Evolutionary conservation across 2,329 filamentous ascomycete genomes (phyloP), one percentile per base, ranked within the genome.

Genomic region (Claviceps africana): DNA sequence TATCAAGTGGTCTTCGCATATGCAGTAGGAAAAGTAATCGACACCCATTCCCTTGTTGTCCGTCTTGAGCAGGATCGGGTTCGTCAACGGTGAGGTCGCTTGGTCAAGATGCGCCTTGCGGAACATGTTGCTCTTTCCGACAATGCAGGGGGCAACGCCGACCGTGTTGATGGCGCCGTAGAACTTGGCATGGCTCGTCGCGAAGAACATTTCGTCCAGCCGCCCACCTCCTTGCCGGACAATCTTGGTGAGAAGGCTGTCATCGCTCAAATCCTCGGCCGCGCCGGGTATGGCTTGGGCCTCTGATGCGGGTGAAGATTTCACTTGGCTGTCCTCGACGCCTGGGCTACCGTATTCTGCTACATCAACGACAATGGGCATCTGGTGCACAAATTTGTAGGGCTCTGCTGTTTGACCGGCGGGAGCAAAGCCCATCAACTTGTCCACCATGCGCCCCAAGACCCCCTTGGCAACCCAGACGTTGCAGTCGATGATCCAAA

Each of bases 111-210:
- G 91, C 0, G 88, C 87, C 56, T 86, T 87, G 54, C 93, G 86
- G 70, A 97, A 98, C 90, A 98, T 97, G 70, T 94, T 97, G 62
- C 88, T 95, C 71, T 98, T 98, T 49, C 93, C 93, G 22, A 97
- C 85, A 53, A 95, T 85, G 67, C 93, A 98, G 9, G 94, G 93
- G 0, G 93, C 93, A 50, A 97, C 71, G 3, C 86, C 78, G 17
- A 96, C 88, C 0, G 88, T 87, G 68, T 97, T 97, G 76, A 98
- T 98, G 55, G 91, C 93, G 9, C 85, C 85, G 71, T 98, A 98
- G 74, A 98, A 97, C 65, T 98, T 98, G 60, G 89, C 88, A 66
- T 98, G 93, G 0, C 88, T 82, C 0, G 89, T 93, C 0, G 88
- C 84, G 77, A 98, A 86, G 71, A 97, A 98, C 67, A 91, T 81